Conservation (phyloP, 1,139 yeast species). For the Protomyces macrosporus region DNA sequence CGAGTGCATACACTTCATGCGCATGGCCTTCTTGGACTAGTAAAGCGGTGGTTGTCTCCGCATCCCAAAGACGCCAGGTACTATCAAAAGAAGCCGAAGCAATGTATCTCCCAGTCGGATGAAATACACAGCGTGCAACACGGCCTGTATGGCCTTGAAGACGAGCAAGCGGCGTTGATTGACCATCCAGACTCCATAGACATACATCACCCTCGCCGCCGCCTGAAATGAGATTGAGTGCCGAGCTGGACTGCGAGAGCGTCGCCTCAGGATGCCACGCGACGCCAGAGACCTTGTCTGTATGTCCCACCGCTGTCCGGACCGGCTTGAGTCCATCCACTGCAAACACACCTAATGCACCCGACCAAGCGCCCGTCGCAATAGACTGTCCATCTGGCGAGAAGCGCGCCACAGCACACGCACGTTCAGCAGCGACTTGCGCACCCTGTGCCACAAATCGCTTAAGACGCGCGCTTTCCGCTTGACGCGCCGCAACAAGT, state of each 20-base stretch:
- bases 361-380: conserved; percentile 84
- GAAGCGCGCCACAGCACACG: conserved; percentile 57
- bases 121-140: conserved; percentile 59
- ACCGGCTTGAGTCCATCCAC: conserved; percentile 40
- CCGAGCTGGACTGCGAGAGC: conserved; percentile 3
- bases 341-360: conserved; percentile 53
- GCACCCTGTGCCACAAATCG: conserved; percentile 56
- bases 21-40: conserved; percentile 80
- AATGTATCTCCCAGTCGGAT: conserved; percentile 55
- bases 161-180: conserved; percentile 32
- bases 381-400: conserved; percentile 42
- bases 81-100: conserved; percentile 77
- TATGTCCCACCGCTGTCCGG: conserved; percentile 42
- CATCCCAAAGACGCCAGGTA: conserved; percentile 90
- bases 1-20: conserved; percentile 59
- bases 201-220: conserved; percentile 37
- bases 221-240: conserved; percentile 27
- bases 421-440: conserved; percentile 62
- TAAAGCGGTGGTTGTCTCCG: conserved; percentile 46
- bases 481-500: conserved; percentile 26
- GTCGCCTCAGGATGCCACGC: conserved; percentile 53
- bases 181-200: conserved; percentile 26
- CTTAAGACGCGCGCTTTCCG: conserved; percentile 36
- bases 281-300: conserved; percentile 64
- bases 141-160: conserved; percentile 49